A percentile compares a stretch with the other conserved stretches of the same genome.
Evolutionary conservation across 2,329 filamentous ascomycete species (phyloP).

Genomic region (Metarhizium anisopliae): DNA sequence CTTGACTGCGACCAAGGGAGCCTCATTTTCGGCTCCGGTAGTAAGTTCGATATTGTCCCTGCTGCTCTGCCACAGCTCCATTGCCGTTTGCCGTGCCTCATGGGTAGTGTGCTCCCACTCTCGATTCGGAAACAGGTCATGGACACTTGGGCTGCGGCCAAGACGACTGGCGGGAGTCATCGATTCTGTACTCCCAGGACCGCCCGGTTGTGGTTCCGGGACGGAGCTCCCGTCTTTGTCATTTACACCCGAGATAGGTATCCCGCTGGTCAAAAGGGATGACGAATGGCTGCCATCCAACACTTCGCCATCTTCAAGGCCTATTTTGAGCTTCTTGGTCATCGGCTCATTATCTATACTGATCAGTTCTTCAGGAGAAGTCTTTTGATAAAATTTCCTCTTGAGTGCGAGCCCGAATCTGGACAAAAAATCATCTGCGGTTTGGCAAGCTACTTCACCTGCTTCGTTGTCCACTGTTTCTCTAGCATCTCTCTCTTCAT

Average conservation of each 20-base stretch:
- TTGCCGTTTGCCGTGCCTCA: slow-evolving; percentile 1
- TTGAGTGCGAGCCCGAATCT: background rate
- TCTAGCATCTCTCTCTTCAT: background rate
- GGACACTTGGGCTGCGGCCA: background rate
- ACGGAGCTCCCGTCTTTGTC: background rate
- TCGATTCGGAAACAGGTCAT: background rate
- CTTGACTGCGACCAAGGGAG: background rate
- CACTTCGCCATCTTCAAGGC: background rate
- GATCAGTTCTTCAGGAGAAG: background rate
- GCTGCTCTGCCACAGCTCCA: slow-evolving; percentile 5
- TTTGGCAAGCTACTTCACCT: background rate
- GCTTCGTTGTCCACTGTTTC: background rate
- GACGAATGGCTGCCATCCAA: background rate
- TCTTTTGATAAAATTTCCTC: background rate
- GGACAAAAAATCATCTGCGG: slow-evolving; percentile 1
- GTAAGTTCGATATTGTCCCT: background rate
- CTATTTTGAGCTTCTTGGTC: background rate
- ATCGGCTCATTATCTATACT: background rate
- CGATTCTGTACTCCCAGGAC: background rate
- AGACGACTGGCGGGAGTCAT: background rate
- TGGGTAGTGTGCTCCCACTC: background rate
- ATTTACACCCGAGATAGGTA: background rate
- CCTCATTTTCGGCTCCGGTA: background rate
- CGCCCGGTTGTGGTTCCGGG: background rate
- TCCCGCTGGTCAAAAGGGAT: background rate